phyloP scores from a whole-genome alignment of 2,329 filamentous ascomycete species.

The Hypoxylon sp. region DNA sequence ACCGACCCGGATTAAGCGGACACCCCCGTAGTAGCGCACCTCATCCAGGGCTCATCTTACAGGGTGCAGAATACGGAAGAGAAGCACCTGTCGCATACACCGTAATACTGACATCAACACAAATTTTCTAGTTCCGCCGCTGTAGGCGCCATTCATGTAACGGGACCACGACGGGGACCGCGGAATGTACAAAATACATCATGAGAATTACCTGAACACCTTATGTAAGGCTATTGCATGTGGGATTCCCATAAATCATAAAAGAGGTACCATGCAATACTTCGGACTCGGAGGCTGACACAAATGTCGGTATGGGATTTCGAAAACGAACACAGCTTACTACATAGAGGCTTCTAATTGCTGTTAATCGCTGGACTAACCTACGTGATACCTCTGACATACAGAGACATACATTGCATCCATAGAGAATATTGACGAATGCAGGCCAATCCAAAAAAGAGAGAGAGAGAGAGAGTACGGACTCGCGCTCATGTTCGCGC shows the following conservation, averaged over 20 bases:
- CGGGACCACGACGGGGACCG: conserved; percentile 12
- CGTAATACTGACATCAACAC: conserved; percentile 45
- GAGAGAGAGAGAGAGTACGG: background rate
- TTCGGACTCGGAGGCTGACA: conserved; percentile 33
- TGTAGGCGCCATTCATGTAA: conserved; percentile 42
- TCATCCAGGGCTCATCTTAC: conserved; percentile 30
- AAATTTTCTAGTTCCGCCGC: conserved; percentile 36
- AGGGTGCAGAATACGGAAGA: conserved; percentile 36
- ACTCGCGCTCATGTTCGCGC: background rate
- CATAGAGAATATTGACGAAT: conserved; percentile 5
- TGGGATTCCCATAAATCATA: background rate
- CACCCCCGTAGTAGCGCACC: conserved; percentile 24
- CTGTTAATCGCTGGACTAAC: background rate
- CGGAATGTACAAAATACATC: conserved; percentile 26
- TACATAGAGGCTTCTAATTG: conserved; percentile 22
- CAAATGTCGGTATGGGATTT: conserved; percentile 42
- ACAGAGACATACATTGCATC: no score
- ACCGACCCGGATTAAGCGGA: conserved; percentile 36
- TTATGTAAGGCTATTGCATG: conserved; percentile 39
- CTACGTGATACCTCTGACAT: background rate
- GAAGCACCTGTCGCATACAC: conserved; percentile 28
- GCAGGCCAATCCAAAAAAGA: no score
- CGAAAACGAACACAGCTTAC: conserved; percentile 34
- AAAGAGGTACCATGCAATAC: conserved; percentile 27
- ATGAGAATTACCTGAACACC: conserved; percentile 34